Percentiles rank a stretch among this genome's conserved stretches.
Conservation (phyloP, 1,284 basidiomycete species). For the Naganishia sp. region DNA sequence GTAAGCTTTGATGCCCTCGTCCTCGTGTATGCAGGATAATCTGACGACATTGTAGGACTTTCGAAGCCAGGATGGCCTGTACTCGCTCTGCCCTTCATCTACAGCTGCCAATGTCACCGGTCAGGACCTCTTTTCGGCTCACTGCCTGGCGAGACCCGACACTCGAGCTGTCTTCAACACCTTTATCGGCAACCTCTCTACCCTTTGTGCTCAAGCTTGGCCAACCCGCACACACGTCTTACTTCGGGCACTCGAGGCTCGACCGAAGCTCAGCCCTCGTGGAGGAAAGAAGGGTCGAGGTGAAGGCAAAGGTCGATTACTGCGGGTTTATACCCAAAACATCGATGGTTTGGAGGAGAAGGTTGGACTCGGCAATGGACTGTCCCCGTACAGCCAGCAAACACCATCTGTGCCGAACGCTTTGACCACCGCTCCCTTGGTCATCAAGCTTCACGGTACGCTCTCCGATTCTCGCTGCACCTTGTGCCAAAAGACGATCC, state of each 20-base stretch:
- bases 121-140: slow-evolving; percentile 90
- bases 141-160: slow-evolving; percentile 72
- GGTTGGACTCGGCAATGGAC: slow-evolving; percentile 69
- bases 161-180: slow-evolving; percentile 70
- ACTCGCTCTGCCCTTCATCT: slow-evolving; percentile 67
- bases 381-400: slow-evolving; percentile 55
- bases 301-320: slow-evolving; percentile 72
- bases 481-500: slow-evolving; percentile 72
- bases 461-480: slow-evolving; percentile 83
- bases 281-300: slow-evolving; percentile 82
- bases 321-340: slow-evolving; percentile 92
- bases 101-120: slow-evolving; percentile 79
- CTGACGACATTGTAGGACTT: slow-evolving; percentile 66
- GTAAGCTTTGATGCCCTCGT: slow-evolving; percentile 57
- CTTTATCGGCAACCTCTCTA: slow-evolving; percentile 77
- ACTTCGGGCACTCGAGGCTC: slow-evolving; percentile 76
- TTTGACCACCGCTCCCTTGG: neutral
- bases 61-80: slow-evolving; percentile 82
- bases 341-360: slow-evolving; percentile 87
- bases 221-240: slow-evolving; percentile 82
- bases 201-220: slow-evolving; percentile 68
- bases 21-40: neutral
- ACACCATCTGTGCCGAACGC: slow-evolving; percentile 72
- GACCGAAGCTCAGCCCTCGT: slow-evolving; percentile 79
- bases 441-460: slow-evolving; percentile 56